Base-by-base conservation (phyloP, 2,329 filamentous ascomycete species). In the Neofusicoccum sp. region DNA sequence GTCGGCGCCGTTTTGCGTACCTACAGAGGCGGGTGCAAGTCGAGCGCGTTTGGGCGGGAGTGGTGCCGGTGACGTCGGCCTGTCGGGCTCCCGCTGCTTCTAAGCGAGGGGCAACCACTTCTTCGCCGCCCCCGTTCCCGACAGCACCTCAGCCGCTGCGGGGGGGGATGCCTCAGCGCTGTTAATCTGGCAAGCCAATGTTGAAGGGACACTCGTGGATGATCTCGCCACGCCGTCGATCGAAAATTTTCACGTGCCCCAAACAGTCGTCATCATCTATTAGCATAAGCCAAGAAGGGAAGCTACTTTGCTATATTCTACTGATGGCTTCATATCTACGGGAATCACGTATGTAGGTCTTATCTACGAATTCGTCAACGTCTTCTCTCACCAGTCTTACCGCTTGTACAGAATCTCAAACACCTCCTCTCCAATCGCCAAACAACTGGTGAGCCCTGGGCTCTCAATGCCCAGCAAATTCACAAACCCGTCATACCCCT, bases 381-480 rank as follows among this genome's bases (percentile, higher is more conserved):
- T 12, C 16, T 56, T 31, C n/a, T 43, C 22, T 22, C 22, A 12
- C 33, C 36, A 33, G 9, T 43, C 41, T 43, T 28, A 44, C 44
- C 50, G 74, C 43, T 68, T 61, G 70, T 87, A 87, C 68, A 88
- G 66, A 56, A 88, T 71, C 1, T 70, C 73, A 68, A 85, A 78
- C 8, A 97, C 93, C 80, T 85, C 84, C 72, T 96, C 91, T 3
- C 84, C 93, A 76, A 97, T 94, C 1, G 93, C 93, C 78, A 98
- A 78, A 69, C 85, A 87, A 74, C 91, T 95, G 50, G 94, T 98
- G 75, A 98, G 78, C 4, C 94, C 94, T 0, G 94, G 94, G 76
- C 92, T 96, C 81, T 98, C 94, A 69, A 97, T 97, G 0, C 93
- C 94, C 69, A 98, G 73, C 68, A 98, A 74, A 79, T 97, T 97